Percentiles rank a stretch among this genome's conserved stretches.
Evolutionary conservation across 257 asterid genomes (phyloP).

Genomic region (Catharanthus roseus): DNA sequence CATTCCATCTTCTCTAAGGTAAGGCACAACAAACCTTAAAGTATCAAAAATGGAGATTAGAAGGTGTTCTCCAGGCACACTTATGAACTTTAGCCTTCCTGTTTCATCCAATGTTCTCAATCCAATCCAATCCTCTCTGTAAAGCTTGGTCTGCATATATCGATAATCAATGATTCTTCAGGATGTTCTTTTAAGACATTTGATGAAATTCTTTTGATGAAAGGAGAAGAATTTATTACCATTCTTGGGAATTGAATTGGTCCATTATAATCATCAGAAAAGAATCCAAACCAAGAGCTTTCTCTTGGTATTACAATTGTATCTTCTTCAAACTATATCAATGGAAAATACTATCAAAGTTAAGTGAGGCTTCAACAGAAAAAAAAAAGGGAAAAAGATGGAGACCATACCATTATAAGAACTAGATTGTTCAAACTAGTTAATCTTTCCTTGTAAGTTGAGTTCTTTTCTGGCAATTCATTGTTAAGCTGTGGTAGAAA

Average conservation of each 20-base stretch:
- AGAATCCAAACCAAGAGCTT: conserved; percentile 39
- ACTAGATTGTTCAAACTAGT: conserved; percentile 67
- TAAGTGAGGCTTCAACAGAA: too few relatives aligned
- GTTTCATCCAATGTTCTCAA: conserved; percentile 52
- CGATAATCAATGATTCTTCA: not conserved
- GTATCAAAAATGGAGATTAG: conserved; percentile 50
- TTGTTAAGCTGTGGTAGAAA: conserved; percentile 84
- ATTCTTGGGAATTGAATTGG: conserved; percentile 19
- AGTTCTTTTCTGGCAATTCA: conserved; percentile 58
- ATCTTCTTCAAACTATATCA: conserved; percentile 26
- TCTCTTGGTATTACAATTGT: conserved; percentile 22
- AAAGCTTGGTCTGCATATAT: conserved; percentile 28
- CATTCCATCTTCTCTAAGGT: conserved; percentile 24
- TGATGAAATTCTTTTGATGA: too few relatives aligned
- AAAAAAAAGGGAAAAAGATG: not conserved
- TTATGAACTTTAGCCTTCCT: conserved; percentile 51
- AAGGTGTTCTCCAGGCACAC: conserved; percentile 65
- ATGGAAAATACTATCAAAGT: not conserved
- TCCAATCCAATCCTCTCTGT: conserved; percentile 78
- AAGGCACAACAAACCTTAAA: conserved; percentile 54
- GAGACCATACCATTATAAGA: conserved; percentile 55
- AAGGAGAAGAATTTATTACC: conserved; percentile 17
- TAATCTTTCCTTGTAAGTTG: conserved; percentile 67
- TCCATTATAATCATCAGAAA: conserved; percentile 20
- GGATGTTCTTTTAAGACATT: not conserved